Percentiles rank a stretch among this genome's conserved stretches.
Conservation (phyloP, 148 eudicot genomes). For the Persicaria maculosa region DNA sequence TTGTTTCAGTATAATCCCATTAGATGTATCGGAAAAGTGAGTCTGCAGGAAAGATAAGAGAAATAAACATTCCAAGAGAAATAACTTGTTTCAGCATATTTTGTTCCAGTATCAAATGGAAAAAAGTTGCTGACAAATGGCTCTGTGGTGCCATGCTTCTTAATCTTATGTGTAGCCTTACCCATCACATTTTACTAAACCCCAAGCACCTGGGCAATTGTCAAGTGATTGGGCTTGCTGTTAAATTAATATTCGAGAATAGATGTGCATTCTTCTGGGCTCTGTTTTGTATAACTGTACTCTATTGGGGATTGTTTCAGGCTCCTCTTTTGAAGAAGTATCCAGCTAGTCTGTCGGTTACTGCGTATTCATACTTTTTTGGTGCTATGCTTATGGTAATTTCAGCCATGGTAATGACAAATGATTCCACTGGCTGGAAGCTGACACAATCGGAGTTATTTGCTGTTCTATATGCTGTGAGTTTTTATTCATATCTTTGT, state of each 20-base stretch:
- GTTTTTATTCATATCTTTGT: conserved; percentile 15
- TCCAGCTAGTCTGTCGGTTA: conserved; percentile 92
- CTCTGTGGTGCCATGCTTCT: neutral
- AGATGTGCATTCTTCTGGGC: neutral
- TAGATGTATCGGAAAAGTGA: neutral
- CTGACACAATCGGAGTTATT: conserved; percentile 57
- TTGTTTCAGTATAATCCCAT: neutral
- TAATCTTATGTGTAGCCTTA: neutral
- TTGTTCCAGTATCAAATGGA: neutral
- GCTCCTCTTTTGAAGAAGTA: conserved; percentile 79
- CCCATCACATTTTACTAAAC: neutral
- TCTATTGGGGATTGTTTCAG: conserved; percentile 30
- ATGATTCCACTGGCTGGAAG: conserved; percentile 64
- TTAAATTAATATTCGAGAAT: neutral
- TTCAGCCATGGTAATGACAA: conserved; percentile 44
- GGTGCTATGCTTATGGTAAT: conserved; percentile 64
- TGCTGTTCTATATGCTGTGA: conserved; percentile 87
- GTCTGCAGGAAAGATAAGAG: neutral
- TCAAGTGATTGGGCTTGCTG: neutral
- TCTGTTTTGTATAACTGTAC: conserved; percentile 1
- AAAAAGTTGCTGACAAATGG: neutral
- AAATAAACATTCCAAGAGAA: too few relatives aligned
- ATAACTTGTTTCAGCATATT: too few relatives aligned
- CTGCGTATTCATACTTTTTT: conserved; percentile 87
- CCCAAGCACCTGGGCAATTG: neutral